A percentile compares a stretch with the other conserved stretches of the same genome.
Evolutionary conservation across 495 filamentous ascomycete genomes (phyloP).

Genomic region (Xylaria sp.): DNA sequence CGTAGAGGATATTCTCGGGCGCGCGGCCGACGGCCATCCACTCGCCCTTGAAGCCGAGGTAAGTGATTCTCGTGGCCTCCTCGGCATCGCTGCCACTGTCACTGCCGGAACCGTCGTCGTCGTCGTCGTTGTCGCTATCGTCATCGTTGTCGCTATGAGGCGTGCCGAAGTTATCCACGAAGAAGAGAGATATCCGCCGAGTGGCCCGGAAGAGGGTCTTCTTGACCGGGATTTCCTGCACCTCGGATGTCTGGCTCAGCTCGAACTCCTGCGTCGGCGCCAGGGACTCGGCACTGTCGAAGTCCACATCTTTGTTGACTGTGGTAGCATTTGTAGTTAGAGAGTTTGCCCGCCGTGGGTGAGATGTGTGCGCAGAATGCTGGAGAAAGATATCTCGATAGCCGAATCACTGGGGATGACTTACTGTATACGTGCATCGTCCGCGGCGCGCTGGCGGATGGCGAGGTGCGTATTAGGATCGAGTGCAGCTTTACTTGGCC

Average conservation of each 20-base stretch:
- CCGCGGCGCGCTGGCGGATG: conserved; percentile 72
- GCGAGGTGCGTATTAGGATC: conserved; percentile 80
- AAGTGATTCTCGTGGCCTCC: conserved; percentile 78
- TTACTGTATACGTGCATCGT: conserved; percentile 76
- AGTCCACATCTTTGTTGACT: conserved; percentile 87
- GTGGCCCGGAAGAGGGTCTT: conserved; percentile 88
- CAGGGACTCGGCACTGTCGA: conserved; percentile 71
- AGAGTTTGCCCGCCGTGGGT: no score
- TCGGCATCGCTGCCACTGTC: conserved; percentile 60
- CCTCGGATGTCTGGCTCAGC: conserved; percentile 76
- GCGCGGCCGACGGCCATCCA: conserved; percentile 86
- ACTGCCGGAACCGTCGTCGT: background rate
- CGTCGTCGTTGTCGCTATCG: background rate
- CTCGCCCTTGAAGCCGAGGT: conserved; percentile 91
- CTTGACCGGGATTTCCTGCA: conserved; percentile 85
- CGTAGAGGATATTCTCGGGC: conserved; percentile 85
- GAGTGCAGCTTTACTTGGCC: conserved; percentile 92
- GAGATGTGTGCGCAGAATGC: no score
- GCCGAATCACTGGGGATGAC: background rate
- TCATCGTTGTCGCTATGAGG: background rate
- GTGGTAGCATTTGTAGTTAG: background rate
- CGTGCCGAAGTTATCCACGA: conserved; percentile 71
- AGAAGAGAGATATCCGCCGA: conserved; percentile 78
- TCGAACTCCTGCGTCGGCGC: conserved; percentile 77
- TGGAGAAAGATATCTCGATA: background rate